Evolutionary conservation across 176 grass and related monocot species (phyloP).

Genomic region (Triticum timopheevii): DNA sequence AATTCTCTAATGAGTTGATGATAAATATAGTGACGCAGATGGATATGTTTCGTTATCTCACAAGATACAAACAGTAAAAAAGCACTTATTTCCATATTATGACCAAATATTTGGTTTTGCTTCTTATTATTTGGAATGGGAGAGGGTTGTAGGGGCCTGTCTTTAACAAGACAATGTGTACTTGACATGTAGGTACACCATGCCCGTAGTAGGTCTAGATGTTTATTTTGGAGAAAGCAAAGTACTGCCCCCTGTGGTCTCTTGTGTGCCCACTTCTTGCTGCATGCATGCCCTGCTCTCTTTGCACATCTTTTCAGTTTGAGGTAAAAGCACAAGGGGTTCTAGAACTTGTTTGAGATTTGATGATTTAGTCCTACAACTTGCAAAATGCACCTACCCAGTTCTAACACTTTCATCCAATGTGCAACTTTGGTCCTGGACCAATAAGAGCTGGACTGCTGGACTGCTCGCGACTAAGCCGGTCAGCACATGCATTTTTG

Average conservation of each 20-base stretch:
- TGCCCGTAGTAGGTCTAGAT: slow-evolving; percentile 28
- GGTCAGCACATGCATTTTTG: too few relatives aligned
- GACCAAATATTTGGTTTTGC: background rate
- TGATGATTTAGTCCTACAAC: too few relatives aligned
- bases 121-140: background rate
- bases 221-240: slow-evolving; percentile 23
- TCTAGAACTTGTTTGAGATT: too few relatives aligned
- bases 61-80: background rate
- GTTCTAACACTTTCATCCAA: too few relatives aligned
- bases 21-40: background rate
- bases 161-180: background rate
- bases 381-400: too few relatives aligned
- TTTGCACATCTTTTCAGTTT: background rate
- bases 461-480: too few relatives aligned
- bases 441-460: too few relatives aligned
- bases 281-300: slow-evolving; percentile 39
- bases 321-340: too few relatives aligned
- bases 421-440: too few relatives aligned
- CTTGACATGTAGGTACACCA: background rate
- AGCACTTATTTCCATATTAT: too few relatives aligned
- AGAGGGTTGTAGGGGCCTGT: background rate
- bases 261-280: slow-evolving; percentile 23
- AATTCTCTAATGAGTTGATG: background rate
- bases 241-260: slow-evolving; percentile 1
- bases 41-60: background rate